phyloP scores from a whole-genome alignment of 768 basidiomycete genomes.

The Coprinellus aureogranulatus region DNA sequence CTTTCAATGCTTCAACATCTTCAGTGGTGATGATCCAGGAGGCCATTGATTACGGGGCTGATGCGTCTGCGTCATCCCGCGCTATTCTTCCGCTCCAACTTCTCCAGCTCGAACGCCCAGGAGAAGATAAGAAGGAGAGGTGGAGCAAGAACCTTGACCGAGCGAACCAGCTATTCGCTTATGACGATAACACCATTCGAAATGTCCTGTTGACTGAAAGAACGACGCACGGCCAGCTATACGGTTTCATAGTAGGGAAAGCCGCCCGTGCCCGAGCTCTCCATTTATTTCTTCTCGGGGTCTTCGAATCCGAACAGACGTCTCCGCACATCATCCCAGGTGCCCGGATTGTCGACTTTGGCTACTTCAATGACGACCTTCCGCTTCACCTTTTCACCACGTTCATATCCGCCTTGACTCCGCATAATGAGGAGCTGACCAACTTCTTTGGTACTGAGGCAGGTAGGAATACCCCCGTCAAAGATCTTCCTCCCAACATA shows the following conservation, averaged over 20 bases:
- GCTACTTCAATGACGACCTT: slow-evolving; percentile 62
- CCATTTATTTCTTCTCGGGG: slow-evolving; percentile 52
- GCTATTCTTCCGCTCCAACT: slow-evolving; percentile 42
- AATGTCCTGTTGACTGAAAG: slow-evolving; percentile 67
- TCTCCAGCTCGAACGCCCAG: slow-evolving; percentile 45
- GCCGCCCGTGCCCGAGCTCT: slow-evolving; percentile 61
- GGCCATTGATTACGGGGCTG: slow-evolving; percentile 54
- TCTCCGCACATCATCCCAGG: slow-evolving; percentile 47
- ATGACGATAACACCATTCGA: slow-evolving; percentile 53
- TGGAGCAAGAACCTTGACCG: slow-evolving; percentile 44
- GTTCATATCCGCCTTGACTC: slow-evolving; percentile 51
- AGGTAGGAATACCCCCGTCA: slow-evolving; percentile 48
- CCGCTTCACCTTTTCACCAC: slow-evolving; percentile 65
- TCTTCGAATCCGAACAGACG: slow-evolving; percentile 38
- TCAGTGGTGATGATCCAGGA: slow-evolving; percentile 53
- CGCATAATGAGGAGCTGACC: slow-evolving; percentile 55
- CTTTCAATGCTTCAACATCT: slow-evolving; percentile 28
- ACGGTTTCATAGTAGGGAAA: slow-evolving; percentile 73
- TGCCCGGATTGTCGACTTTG: slow-evolving; percentile 56
- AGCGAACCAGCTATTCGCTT: slow-evolving; percentile 51
- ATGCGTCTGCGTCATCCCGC: slow-evolving; percentile 26
- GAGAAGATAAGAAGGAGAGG: slow-evolving; percentile 39
- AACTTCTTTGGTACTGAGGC: slow-evolving; percentile 46
- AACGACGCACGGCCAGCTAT: slow-evolving; percentile 66
- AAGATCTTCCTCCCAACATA: slow-evolving; percentile 51